Evolutionary conservation across 192 early-diverging fungal species (phyloP).

Genomic region (Backusella tuberculispora): DNA sequence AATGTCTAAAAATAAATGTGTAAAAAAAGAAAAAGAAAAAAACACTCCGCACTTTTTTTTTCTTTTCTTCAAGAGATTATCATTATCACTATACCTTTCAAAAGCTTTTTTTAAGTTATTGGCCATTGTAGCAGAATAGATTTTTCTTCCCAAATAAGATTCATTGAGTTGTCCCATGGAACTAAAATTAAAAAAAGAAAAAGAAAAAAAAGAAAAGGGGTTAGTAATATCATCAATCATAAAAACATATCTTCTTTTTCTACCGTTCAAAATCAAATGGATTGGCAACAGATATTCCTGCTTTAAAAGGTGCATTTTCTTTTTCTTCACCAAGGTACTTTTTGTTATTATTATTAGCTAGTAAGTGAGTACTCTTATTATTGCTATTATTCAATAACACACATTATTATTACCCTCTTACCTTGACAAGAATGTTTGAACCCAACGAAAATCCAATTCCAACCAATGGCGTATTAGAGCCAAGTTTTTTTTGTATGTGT

Average conservation of each 20-base stretch:
- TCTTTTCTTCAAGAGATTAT: conserved; percentile 20
- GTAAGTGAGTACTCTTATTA: background rate
- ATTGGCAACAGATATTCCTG: conserved; percentile 80
- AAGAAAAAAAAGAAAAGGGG: too few species aligned
- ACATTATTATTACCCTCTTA: conserved; percentile 27
- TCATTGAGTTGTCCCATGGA: conserved; percentile 45
- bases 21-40: conserved; percentile 28
- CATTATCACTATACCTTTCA: conserved; percentile 35
- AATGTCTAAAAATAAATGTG: conserved; percentile 26
- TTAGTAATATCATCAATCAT: background rate
- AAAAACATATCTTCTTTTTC: background rate
- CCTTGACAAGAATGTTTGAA: conserved; percentile 88
- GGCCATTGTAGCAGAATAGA: conserved; percentile 56
- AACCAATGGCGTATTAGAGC: conserved; percentile 67
- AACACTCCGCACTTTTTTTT: background rate
- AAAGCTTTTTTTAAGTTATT: conserved; percentile 49
- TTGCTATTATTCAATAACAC: background rate
- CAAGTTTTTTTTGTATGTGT: conserved; percentile 54
- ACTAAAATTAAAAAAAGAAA: conserved; percentile 19
- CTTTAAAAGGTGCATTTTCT: conserved; percentile 70
- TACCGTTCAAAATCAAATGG: conserved; percentile 81
- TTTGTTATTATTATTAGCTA: background rate
- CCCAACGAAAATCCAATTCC: conserved; percentile 91
- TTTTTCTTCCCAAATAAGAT: conserved; percentile 44
- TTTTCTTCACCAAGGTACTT: conserved; percentile 85